Evolutionary conservation across 805 yeast species (phyloP), one percentile per base, ranked within the genome.

Genomic region (Zygoascus flipseniorum): DNA sequence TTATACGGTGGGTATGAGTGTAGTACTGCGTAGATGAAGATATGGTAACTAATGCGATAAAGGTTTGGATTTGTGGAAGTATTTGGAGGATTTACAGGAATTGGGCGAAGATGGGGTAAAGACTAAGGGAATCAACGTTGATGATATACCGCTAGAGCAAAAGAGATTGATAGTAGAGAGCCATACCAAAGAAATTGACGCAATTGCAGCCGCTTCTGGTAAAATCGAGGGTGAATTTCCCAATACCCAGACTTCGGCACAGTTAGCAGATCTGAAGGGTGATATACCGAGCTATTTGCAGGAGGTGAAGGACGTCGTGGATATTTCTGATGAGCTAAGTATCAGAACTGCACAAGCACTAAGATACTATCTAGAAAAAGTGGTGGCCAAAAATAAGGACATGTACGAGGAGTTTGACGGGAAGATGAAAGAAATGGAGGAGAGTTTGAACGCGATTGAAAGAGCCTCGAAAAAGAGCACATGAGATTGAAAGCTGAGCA

Each of bases 1-100:
- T 19, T 50, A 44, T 50, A 50, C 44, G 49, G 48, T 43, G 42
- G 10, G 53, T 50, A 37, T 3, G 9, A 48, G 23, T 35, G n/a
- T 11, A 14, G 6, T 20, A 44, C 4, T 2, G 4, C 10, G 3
- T 26, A 5, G 18, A 11, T 18, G 8, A 13, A 13, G 14, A 23
- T 3, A 8, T 14, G 5, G n/a, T 37, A 16, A 14, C 18, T 37
- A 37, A 37, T 37, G 42, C 8, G n/a, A 37, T n/a, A 37, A n/a
- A 46, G 49, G 26, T 26, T 18, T 46, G 39, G 49, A 46, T 31
- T 46, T 46, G 18, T 46, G 49, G 49, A 46, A 46, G 23, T 19
- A 46, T 46, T 31, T 46, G 20, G 49, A 31, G 4, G 26, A 19
- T 18, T 18, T 42, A 14, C 44, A 42, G 20, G 44, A 42, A 18